A percentile compares a stretch with the other conserved stretches of the same genome.
Conservation (phyloP, 306 rosid species). For the Canavalia gladiata region DNA sequence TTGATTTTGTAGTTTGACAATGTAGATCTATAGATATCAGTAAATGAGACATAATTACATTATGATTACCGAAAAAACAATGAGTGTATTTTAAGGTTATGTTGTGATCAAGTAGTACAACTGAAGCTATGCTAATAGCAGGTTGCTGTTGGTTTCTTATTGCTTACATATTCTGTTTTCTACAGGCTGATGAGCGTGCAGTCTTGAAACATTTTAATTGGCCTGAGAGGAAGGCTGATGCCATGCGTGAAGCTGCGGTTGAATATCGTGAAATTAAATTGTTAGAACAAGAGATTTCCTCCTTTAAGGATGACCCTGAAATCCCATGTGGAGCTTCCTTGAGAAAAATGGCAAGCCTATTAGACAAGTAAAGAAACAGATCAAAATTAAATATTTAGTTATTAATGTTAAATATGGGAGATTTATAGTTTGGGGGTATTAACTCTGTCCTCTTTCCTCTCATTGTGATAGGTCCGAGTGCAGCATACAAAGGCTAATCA, state of each 20-base stretch:
- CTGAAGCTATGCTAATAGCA: background rate
- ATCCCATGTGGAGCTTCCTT: conserved; percentile 80
- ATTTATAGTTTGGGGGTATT: conserved; percentile 29
- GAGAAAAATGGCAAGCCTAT: conserved; percentile 80
- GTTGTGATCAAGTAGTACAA: background rate
- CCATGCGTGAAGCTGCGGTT: conserved; percentile 87
- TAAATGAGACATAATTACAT: conserved; percentile 1
- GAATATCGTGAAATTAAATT: conserved; percentile 79
- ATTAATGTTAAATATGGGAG: conserved; percentile 8
- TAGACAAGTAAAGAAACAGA: conserved; percentile 72
- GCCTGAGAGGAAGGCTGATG: conserved; percentile 95
- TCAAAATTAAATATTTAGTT: conserved; percentile 16
- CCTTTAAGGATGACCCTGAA: conserved; percentile 68
- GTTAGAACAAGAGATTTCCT: conserved; percentile 73
- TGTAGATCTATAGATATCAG: background rate
- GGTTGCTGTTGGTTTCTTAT: conserved; percentile 13
- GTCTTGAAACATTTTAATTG: conserved; percentile 90
- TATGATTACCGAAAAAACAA: background rate
- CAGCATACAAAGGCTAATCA: conserved; percentile 70
- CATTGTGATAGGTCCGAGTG: conserved; percentile 70
- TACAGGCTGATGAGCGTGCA: conserved; percentile 86
- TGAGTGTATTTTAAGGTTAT: background rate
- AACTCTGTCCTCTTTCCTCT: conserved; percentile 35
- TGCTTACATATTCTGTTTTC: conserved; percentile 34
- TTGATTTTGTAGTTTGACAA: background rate